Conservation (phyloP, 306 rosid species). For the Pyrus pyrifolia region DNA sequence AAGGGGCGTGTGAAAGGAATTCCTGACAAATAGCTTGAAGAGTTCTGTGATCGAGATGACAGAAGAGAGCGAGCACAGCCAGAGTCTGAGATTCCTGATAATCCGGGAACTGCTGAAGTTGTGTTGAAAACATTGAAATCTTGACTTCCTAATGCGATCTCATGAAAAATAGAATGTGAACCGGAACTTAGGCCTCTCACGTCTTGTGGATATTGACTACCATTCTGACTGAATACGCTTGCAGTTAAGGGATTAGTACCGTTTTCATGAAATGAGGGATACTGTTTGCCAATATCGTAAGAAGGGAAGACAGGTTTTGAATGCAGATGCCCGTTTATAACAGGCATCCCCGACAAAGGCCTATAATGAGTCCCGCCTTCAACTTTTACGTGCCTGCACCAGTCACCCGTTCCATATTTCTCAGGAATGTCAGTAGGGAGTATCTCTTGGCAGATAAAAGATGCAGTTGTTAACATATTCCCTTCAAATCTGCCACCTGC, state of each 20-base stretch:
- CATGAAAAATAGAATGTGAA: slow-evolving; percentile 32
- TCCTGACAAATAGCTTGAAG: slow-evolving; percentile 56
- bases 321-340: slow-evolving; percentile 33
- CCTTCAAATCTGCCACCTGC: slow-evolving; percentile 55
- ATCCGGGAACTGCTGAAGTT: slow-evolving; percentile 40
- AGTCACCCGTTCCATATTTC: slow-evolving; percentile 38
- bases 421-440: slow-evolving; percentile 43
- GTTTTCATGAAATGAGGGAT: slow-evolving; percentile 45
- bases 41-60: slow-evolving; percentile 82
- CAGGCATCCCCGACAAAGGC: slow-evolving; percentile 35
- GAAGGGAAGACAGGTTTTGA: slow-evolving; percentile 40
- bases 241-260: slow-evolving; percentile 31
- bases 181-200: slow-evolving; percentile 20
- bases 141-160: slow-evolving; percentile 43
- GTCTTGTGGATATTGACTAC: slow-evolving; percentile 29
- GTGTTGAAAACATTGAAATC: slow-evolving; percentile 47
- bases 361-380: slow-evolving; percentile 37
- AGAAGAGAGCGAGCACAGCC: slow-evolving; percentile 99
- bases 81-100: slow-evolving; percentile 54
- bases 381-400: slow-evolving; percentile 38
- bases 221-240: slow-evolving; percentile 40
- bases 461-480: slow-evolving; percentile 31
- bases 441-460: slow-evolving; percentile 67
- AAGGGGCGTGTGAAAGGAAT: slow-evolving; percentile 43
- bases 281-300: slow-evolving; percentile 33